Evolutionary conservation across 805 yeast genomes (phyloP).

Genomic region (Saturnispora zaruensis): DNA sequence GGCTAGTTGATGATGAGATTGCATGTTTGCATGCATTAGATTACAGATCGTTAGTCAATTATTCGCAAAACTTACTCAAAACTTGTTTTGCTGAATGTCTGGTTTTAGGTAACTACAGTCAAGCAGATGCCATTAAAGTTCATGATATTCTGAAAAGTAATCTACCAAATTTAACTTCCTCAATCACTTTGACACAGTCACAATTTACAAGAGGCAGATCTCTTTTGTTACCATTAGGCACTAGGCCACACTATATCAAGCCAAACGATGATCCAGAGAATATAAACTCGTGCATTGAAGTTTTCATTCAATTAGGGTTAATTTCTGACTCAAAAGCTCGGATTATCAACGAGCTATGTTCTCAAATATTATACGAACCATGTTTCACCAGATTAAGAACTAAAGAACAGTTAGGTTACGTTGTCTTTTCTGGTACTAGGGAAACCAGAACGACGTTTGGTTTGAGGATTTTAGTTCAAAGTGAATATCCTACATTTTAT

Average conservation of each 20-base stretch:
- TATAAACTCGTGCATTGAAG: conserved; percentile 77
- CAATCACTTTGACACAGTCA: conserved; percentile 35
- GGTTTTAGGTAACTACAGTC: conserved; percentile 63
- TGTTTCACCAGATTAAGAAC: conserved; percentile 86
- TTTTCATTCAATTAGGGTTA: conserved; percentile 60
- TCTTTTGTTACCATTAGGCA: conserved; percentile 32
- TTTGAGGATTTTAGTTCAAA: conserved; percentile 68
- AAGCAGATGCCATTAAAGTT: conserved; percentile 45
- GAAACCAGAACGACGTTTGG: conserved; percentile 66
- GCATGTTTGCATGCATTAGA: conserved; percentile 40
- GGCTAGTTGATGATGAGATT: conserved; percentile 55
- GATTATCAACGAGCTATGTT: conserved; percentile 53
- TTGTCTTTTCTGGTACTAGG: conserved; percentile 73
- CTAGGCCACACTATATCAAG: conserved; percentile 39
- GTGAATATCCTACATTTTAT: conserved; percentile 68
- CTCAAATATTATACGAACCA: conserved; percentile 76
- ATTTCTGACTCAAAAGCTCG: conserved; percentile 35
- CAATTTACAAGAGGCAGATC: conserved; percentile 39
- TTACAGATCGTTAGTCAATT: conserved; percentile 32
- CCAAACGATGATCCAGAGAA: conserved; percentile 56
- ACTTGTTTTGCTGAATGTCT: conserved; percentile 65
- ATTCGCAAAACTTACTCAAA: conserved; percentile 43
- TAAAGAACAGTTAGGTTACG: conserved; percentile 90
- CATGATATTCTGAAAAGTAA: conserved; percentile 31
- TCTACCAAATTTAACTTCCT: conserved; percentile 20